A percentile compares a stretch with the other conserved stretches of the same genome.
Evolutionary conservation across 495 filamentous ascomycete genomes (phyloP).

Genomic region (Glarea lozoyensis): DNA sequence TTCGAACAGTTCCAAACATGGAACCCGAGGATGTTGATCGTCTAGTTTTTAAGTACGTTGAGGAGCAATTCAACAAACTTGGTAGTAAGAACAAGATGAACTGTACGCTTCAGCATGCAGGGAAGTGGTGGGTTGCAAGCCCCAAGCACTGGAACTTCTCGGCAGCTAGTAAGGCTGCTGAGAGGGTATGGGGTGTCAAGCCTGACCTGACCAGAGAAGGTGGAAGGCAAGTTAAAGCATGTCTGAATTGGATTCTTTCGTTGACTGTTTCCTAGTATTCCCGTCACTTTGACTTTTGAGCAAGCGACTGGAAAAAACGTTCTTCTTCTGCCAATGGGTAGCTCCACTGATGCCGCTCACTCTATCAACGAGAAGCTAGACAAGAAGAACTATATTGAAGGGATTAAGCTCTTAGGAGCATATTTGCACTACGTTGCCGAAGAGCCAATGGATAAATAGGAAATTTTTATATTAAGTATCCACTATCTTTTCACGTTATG

Average conservation of each 20-base stretch:
- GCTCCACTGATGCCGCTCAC: conserved; percentile 91
- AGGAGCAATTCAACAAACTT: conserved; percentile 71
- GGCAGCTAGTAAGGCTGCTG: conserved; percentile 84
- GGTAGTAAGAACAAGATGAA: conserved; percentile 85
- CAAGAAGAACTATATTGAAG: conserved; percentile 94
- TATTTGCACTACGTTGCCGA: conserved; percentile 96
- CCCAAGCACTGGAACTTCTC: conserved; percentile 98
- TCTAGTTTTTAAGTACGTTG: conserved; percentile 70
- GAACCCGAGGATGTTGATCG: conserved; percentile 79
- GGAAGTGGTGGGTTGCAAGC: conserved; percentile 97
- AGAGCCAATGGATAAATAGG: conserved; percentile 50
- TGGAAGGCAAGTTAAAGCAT: conserved; percentile 54
- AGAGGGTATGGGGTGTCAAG: conserved; percentile 83
- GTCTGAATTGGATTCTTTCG: background rate
- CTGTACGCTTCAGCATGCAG: conserved; percentile 71
- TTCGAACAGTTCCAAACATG: conserved; percentile 97
- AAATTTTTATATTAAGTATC: too few species aligned
- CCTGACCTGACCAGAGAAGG: conserved; percentile 96
- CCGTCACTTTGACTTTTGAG: conserved; percentile 94
- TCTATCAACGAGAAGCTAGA: conserved; percentile 98
- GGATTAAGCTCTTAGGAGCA: conserved; percentile 89
- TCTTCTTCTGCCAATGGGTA: conserved; percentile 90
- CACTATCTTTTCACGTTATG: too few species aligned
- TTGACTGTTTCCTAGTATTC: conserved; percentile 55
- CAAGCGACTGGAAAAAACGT: conserved; percentile 99